phyloP scores from a whole-genome alignment of 164 flowering plant species.

The Houttuynia cordata region DNA sequence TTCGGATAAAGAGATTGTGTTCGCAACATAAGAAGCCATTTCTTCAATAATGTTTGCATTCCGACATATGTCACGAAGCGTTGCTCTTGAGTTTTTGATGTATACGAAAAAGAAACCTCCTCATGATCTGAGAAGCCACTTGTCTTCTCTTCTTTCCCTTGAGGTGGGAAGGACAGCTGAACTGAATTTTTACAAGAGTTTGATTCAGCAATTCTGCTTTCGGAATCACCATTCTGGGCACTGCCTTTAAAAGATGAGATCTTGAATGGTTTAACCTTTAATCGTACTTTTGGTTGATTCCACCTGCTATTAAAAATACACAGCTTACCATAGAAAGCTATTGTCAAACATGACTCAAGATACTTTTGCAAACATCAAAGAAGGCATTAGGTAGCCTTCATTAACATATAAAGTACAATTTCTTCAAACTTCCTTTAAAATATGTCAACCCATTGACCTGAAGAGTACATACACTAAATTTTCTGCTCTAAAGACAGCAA shows the following conservation, averaged over 20 bases:
- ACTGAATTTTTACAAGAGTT: constrained; percentile 35
- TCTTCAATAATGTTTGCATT: constrained; percentile 45
- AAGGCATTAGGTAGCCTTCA: too few relatives aligned
- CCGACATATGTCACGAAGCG: constrained; percentile 31
- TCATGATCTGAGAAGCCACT: constrained; percentile 38
- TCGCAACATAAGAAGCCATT: constrained; percentile 59
- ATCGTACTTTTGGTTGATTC: constrained; percentile 13
- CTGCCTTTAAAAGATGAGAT: constrained; percentile 56
- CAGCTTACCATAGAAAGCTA: not conserved
- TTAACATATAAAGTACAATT: too few relatives aligned
- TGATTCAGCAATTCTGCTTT: constrained; percentile 28
- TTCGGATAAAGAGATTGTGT: constrained; percentile 30
- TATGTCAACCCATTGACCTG: too few relatives aligned
- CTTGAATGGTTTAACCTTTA: constrained; percentile 30
- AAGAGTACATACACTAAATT: too few relatives aligned
- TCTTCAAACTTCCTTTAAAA: too few relatives aligned
- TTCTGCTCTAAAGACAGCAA: too few relatives aligned
- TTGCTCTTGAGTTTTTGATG: constrained; percentile 26
- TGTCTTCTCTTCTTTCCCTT: constrained; percentile 34
- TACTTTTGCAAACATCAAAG: too few relatives aligned
- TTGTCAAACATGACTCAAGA: not conserved
- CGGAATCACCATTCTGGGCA: constrained; percentile 40
- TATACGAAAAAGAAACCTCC: constrained; percentile 31
- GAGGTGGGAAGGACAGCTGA: constrained; percentile 35
- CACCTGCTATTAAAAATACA: constrained; percentile 32